Base-by-base conservation (phyloP, 2,329 filamentous ascomycete genomes). In the Monosporascus sp. region DNA sequence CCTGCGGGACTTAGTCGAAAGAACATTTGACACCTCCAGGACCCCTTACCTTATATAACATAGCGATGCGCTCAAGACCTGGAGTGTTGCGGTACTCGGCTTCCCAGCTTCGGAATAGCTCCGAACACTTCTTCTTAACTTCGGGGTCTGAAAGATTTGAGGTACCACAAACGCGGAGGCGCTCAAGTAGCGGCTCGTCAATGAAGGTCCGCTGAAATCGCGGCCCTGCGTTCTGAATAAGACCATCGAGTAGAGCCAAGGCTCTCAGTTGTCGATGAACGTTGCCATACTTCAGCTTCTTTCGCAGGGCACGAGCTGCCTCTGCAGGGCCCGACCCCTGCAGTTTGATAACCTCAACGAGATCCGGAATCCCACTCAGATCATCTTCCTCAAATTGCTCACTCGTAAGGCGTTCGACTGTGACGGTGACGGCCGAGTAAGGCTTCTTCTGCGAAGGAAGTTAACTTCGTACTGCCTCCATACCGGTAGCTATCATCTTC, bases 241-340 rank as follows among this genome's bases (percentile, higher is more conserved):
- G 79, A 43, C 90, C 92, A 69, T 99, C 94, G 2, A 99, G 82
- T 49, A 99, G 86, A 11, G 88, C 87, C 22, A 99, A 81, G 37
- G 94, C 89, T 55, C 94, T 85, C 36, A 97, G 80, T 71, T 99
- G 94, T 49, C 91, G 87, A 71, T 97, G 93, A n/a, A 90, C 80
- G 65, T 85, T 96, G 63, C 94, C 94, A 72, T 99, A 97, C 76
- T 99, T 99, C 80, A 99, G 83, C 77, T 97, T 97, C 82, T 99
- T 99, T 56, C 94, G 85, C 63, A 99, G 83, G 48, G 94, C 92
- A 66, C 94, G 85, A 51, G 93, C 91, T 55, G 92, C 92, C 76
- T 99, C 94, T 14, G 84, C 82, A 2, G 94, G 91, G 0, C 94
- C 94, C 7, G 89, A 88, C 26, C 82, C 80, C 72, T 99, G 94